Conservation (phyloP, 441 rosid species). For the Adansonia gregorii region DNA sequence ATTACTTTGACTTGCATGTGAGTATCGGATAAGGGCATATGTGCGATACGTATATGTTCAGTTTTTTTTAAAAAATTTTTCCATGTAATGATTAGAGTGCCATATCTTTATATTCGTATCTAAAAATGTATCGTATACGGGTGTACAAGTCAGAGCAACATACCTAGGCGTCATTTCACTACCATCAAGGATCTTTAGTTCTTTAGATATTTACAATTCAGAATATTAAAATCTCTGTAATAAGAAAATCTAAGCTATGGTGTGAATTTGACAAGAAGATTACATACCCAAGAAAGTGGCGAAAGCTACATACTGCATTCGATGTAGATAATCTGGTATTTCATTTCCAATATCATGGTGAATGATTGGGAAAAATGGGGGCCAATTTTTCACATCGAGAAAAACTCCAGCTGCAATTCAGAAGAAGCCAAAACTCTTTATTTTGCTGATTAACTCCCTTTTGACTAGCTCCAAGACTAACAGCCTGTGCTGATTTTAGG, state of each 20-base stretch:
- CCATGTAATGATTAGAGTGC: too few species aligned
- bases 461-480: too few species aligned
- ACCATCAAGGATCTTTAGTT: neutral
- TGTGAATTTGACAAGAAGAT: neutral
- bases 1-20: too few species aligned
- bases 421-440: neutral
- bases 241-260: neutral
- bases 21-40: too few species aligned
- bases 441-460: too few species aligned
- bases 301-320: conserved; percentile 79
- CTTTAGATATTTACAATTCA: neutral
- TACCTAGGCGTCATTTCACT: neutral
- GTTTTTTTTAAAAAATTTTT: too few species aligned
- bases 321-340: conserved; percentile 76
- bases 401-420: conserved; percentile 71
- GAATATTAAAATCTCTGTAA: neutral
- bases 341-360: conserved; percentile 88
- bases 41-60: too few species aligned
- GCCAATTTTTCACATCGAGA: conserved; percentile 88
- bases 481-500: neutral
- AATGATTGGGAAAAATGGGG: conserved; percentile 82
- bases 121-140: too few species aligned
- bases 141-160: too few species aligned
- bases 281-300: conserved; percentile 69
- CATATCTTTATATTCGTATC: too few species aligned